Percentiles rank a stretch among this genome's conserved stretches.
These are phyloP conservation scores for Nitzschia putrida DNA, from an alignment of 108 stramenopile species.

Conservation along the genomic window DNA sequence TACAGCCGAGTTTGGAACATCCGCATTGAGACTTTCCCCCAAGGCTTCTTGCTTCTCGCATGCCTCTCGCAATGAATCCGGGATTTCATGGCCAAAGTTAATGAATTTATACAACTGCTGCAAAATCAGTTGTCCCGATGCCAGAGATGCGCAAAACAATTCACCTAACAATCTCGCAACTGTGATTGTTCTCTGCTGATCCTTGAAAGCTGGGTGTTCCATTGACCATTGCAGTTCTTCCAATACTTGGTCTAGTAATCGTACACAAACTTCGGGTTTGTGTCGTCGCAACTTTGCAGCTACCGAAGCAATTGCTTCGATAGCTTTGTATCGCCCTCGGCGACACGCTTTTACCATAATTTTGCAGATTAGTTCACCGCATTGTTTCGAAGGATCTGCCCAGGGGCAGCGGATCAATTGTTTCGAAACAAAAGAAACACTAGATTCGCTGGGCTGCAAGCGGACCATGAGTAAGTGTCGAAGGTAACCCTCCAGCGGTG, in stretches of 20 bases:
- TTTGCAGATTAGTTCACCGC: constrained; percentile 66
- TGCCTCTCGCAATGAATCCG: constrained; percentile 63
- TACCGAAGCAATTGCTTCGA: constrained; percentile 80
- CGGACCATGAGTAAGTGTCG: constrained; percentile 70
- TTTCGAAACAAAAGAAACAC: constrained; percentile 75
- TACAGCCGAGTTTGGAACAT: constrained; percentile 29
- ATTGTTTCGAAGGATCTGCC: constrained; percentile 78
- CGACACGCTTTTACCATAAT: constrained; percentile 88
- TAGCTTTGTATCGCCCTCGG: constrained; percentile 77
- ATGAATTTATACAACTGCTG: constrained; percentile 82
- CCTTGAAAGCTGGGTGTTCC: constrained; percentile 79
- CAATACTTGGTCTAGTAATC: constrained; percentile 80
- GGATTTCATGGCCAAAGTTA: constrained; percentile 91
- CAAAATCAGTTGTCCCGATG: constrained; percentile 74
- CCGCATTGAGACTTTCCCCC: neutral
- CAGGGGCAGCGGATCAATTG: constrained; percentile 90
- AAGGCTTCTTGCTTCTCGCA: constrained; percentile 44
- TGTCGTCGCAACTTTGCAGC: constrained; percentile 79
- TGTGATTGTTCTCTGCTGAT: constrained; percentile 86
- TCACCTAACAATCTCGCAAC: constrained; percentile 87
- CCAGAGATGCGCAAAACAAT: constrained; percentile 69
- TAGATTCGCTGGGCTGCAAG: constrained; percentile 61
- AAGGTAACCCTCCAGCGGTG: constrained; percentile 86
- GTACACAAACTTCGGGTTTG: constrained; percentile 64
- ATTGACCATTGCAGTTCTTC: constrained; percentile 90